Percentiles rank a stretch among this genome's conserved stretches.
These are phyloP conservation scores for Daldinia grandis DNA, from an alignment of 495 filamentous ascomycete genomes.

Conservation along the genomic window DNA sequence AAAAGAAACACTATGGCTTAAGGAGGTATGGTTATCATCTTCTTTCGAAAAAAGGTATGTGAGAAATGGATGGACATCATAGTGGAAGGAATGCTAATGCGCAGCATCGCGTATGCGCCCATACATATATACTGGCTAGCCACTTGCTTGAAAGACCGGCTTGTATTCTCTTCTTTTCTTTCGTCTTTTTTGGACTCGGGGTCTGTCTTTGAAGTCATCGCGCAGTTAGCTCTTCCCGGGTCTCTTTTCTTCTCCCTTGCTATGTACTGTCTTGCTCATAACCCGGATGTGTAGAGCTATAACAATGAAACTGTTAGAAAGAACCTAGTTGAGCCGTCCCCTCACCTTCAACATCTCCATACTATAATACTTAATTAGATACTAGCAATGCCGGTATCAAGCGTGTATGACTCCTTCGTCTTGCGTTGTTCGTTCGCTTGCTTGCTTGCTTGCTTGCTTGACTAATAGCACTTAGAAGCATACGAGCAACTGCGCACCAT, in stretches of 20 bases:
- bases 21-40: neutral
- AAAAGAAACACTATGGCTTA: neutral
- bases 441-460: conserved; percentile 12
- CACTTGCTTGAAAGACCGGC: conserved; percentile 30
- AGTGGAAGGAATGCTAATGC: conserved; percentile 2
- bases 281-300: conserved; percentile 19
- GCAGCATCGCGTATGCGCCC: conserved; percentile 14
- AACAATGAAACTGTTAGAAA: conserved; percentile 37
- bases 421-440: conserved; percentile 9
- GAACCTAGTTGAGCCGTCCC: neutral
- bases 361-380: neutral
- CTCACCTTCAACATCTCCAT: neutral
- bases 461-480: conserved; percentile 7
- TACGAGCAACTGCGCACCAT: conserved; percentile 8
- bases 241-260: conserved; percentile 24
- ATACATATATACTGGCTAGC: conserved; percentile 32
- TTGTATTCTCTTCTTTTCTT: conserved; percentile 39
- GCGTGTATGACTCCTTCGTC: neutral
- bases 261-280: conserved; percentile 34
- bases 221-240: conserved; percentile 15
- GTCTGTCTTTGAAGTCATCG: conserved; percentile 37
- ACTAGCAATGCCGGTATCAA: neutral
- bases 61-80: neutral
- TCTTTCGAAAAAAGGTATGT: neutral
- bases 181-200: conserved; percentile 29